phyloP scores from a whole-genome alignment of 192 early-diverging fungal species.

The Gaertneriomyces sp. region DNA sequence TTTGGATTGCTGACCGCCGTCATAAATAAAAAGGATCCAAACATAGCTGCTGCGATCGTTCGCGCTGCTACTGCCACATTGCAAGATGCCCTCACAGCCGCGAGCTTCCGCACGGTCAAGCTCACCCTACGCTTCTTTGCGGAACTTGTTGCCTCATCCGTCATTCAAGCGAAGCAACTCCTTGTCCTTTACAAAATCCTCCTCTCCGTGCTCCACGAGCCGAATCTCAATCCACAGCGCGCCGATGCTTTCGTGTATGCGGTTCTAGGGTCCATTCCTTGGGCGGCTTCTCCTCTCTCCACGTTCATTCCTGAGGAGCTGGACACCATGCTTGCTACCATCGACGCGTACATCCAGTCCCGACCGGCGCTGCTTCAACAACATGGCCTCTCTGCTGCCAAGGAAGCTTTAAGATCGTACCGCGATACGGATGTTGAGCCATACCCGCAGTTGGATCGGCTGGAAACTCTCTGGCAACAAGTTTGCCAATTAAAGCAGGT shows the following conservation, averaged over 20 bases:
- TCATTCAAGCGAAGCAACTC: slow-evolving; percentile 64
- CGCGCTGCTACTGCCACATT: slow-evolving; percentile 51
- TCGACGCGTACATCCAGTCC: slow-evolving; percentile 37
- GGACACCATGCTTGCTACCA: slow-evolving; percentile 19
- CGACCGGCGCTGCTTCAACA: slow-evolving; percentile 15
- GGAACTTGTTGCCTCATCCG: slow-evolving; percentile 66
- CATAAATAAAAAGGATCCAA: slow-evolving; percentile 69
- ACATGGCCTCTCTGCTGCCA: slow-evolving; percentile 29
- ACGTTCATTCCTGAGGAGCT: slow-evolving; percentile 50
- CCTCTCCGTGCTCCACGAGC: slow-evolving; percentile 53
- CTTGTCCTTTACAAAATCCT: slow-evolving; percentile 64
- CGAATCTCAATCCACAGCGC: slow-evolving; percentile 42
- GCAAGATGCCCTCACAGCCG: slow-evolving; percentile 49
- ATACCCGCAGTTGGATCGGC: slow-evolving; percentile 33
- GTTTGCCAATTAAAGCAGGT: slow-evolving; percentile 18
- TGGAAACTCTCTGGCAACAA: slow-evolving; percentile 45
- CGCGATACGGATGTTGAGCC: slow-evolving; percentile 36
- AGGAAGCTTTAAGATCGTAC: slow-evolving; percentile 35
- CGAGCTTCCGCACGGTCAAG: slow-evolving; percentile 72
- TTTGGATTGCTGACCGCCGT: slow-evolving; percentile 83
- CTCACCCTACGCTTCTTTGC: slow-evolving; percentile 46
- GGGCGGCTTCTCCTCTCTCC: slow-evolving; percentile 49
- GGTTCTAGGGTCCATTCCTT: slow-evolving; percentile 77
- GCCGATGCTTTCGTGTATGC: slow-evolving; percentile 71
- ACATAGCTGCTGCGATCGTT: slow-evolving; percentile 65